phyloP scores from a whole-genome alignment of 257 asterid genomes.

The Coffea eugenioides region DNA sequence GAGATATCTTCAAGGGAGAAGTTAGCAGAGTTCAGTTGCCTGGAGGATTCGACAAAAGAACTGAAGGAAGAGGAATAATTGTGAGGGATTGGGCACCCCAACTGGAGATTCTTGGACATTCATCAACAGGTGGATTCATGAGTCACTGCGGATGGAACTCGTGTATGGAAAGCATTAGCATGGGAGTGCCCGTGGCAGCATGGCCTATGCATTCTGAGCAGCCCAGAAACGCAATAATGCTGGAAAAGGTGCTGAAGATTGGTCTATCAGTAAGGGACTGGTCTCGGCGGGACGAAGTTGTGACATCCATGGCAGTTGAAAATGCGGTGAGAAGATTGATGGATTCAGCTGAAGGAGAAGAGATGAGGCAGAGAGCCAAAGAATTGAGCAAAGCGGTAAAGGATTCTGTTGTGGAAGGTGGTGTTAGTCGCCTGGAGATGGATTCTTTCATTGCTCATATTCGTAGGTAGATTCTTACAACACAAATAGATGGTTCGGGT shows the following conservation, averaged over 20 bases:
- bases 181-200: constrained; percentile 33
- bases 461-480: too few relatives aligned
- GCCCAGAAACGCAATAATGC: constrained; percentile 19
- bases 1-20: constrained; percentile 15
- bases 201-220: constrained; percentile 33
- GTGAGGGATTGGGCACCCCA: constrained; percentile 31
- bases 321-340: constrained; percentile 24
- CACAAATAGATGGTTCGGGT: too few relatives aligned
- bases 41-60: constrained; percentile 17
- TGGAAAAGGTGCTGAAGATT: constrained; percentile 5
- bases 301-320: constrained; percentile 17
- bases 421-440: constrained; percentile 3
- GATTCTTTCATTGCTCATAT: constrained; percentile 9
- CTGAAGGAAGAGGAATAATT: constrained; percentile 11
- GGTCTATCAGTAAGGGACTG: constrained; percentile 21
- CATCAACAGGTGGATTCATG: constrained; percentile 31
- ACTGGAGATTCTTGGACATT: constrained; percentile 15
- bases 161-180: constrained; percentile 23
- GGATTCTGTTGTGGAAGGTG: constrained; percentile 10
- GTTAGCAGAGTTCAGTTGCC: constrained; percentile 9
- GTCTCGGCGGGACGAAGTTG: constrained; percentile 11
- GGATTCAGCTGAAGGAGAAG: constrained; percentile 26
- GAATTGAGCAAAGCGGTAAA: constrained; percentile 15
- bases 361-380: constrained; percentile 26
- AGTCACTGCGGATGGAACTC: constrained; percentile 35